Percentiles rank a stretch among this genome's conserved stretches.
Evolutionary conservation across 2,329 filamentous ascomycete genomes (phyloP).

Genomic region (Acrocalymma vagum): DNA sequence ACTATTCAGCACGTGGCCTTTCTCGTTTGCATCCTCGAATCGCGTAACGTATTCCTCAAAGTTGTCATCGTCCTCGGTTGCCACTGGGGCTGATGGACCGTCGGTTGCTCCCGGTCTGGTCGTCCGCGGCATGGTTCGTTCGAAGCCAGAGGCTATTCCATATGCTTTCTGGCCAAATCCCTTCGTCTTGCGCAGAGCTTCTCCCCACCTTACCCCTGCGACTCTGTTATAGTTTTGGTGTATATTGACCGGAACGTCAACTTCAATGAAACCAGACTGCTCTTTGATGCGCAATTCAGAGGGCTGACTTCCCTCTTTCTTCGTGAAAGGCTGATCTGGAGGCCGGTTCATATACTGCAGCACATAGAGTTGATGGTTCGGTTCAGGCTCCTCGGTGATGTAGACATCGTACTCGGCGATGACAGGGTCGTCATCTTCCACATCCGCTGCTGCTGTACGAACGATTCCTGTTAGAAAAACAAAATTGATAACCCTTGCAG

Average conservation of each 20-base stretch:
- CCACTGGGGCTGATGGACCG: conserved; percentile 25
- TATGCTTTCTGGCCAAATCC: conserved; percentile 54
- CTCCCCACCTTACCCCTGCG: conserved; percentile 85
- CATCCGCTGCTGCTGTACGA: conserved; percentile 28
- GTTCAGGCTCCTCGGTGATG: conserved; percentile 76
- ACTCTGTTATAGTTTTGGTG: conserved; percentile 81
- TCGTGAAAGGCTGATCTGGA: conserved; percentile 69
- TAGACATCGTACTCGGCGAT: conserved; percentile 78
- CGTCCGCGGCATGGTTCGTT: conserved; percentile 41
- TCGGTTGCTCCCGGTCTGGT: conserved; percentile 33
- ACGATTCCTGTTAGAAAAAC: conserved; percentile 10
- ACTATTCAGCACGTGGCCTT: conserved; percentile 76
- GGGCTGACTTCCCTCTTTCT: conserved; percentile 62
- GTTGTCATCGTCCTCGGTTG: conserved; percentile 70
- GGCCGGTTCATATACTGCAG: conserved; percentile 88
- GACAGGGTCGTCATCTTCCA: conserved; percentile 57
- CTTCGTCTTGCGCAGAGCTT: conserved; percentile 68
- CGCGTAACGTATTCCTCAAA: conserved; percentile 62
- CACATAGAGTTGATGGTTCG: conserved; percentile 65
- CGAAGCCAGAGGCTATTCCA: conserved; percentile 57
- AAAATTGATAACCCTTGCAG: background rate
- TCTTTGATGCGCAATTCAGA: conserved; percentile 83
- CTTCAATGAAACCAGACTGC: conserved; percentile 82
- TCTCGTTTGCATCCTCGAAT: conserved; percentile 71
- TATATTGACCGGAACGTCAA: conserved; percentile 83